Base-by-base conservation (phyloP, 1,139 yeast genomes). In the Meyerozyma sp. region DNA sequence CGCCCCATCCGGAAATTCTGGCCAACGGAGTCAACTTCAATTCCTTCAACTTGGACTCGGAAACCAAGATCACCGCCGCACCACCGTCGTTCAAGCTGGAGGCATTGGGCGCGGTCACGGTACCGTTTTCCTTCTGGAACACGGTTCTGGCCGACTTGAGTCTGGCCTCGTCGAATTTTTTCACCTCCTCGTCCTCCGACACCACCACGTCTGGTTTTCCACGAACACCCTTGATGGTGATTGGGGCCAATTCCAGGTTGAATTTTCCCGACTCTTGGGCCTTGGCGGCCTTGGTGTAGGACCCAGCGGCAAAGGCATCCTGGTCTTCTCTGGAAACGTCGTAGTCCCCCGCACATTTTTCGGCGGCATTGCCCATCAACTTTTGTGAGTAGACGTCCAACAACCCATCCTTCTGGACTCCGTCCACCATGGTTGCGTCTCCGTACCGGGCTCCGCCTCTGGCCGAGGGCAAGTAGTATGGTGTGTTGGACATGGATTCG, bases 301-400 rank as follows among this genome's bases (percentile, higher is more conserved):
- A 83, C 42, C 58, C 63, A 50, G 84, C 73, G 46, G 91, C 93
- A 61, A 76, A 84, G 41, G 76, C 71, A 62, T 84, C 94, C 65
- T 84, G 91, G 46, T 79, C 80, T 46, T 82, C 85, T 67, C 91
- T 79, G 34, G 87, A 57, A 50, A 84, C 63, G 10, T 59, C 61
- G 62, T 82, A 77, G 57, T 84, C 91, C 45, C 72, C 72, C 43
- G 98, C 98, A 72, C 97, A 89, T 65, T 89, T 89, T 70, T 93
- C 98, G 54, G 95, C 98, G 51, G 94, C 90, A 48, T 85, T 84
- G 62, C 98, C 98, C 98, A 93, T 93, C 52, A 95, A 87, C 54
- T 75, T 69, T 53, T 81, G 80, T 55, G 83, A 86, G 70, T 90
- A 91, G 41, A 91, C 97, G 65, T 93, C 98, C 59, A 81, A 77